Evolutionary conservation across 2,329 filamentous ascomycete species (phyloP), one percentile per base, ranked within the genome.

Genomic region (Neophaeococcomyces aloes): DNA sequence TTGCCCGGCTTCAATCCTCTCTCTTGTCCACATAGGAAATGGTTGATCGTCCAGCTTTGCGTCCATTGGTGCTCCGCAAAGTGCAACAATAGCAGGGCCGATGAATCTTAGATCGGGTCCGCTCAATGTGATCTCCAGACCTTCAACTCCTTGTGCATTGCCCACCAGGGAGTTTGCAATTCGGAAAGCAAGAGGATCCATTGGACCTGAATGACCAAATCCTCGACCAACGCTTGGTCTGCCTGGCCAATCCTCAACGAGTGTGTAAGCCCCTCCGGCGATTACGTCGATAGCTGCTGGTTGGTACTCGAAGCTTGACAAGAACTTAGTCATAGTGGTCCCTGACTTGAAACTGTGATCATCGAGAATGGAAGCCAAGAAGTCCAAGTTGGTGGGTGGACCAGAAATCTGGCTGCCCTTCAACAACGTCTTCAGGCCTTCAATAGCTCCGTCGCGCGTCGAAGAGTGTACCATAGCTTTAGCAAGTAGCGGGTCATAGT

Each of bases 91-190:
- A 1, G 75, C 76, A 11, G 69, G 60, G 2, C 65, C 66, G 3
- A 74, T 57, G 51, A 81, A 81, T 0, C 63, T 61, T 15, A 81
- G 56, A 25, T 78, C 74, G 0, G 78, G 77, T 0, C 78, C 78
- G 11, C 65, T 70, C 13, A 79, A 52, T 0, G 77, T 80, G 19
- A 79, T 74, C 51, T 82, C 78, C 0, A 82, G 58, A 0, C 66
- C 68, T 55, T 78, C 78, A 3, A 60, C 66, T 0, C 65, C 66
- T 1, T 63, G 55, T 0, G 65, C 51, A 42, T 81, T 81, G 0
- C 75, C 76, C 0, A 75, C 76, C 1, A 81, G 63, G 15, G 72
- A 61, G 49, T 81, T 82, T 2, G 74, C 76, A 21, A 78, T 64
- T 18, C 70, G 69, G 35, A 74, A 71, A 1, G 73, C 67, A n/a